Evolutionary conservation across 2,329 filamentous ascomycete genomes (phyloP).

Genomic region (Lithohypha guttulata): DNA sequence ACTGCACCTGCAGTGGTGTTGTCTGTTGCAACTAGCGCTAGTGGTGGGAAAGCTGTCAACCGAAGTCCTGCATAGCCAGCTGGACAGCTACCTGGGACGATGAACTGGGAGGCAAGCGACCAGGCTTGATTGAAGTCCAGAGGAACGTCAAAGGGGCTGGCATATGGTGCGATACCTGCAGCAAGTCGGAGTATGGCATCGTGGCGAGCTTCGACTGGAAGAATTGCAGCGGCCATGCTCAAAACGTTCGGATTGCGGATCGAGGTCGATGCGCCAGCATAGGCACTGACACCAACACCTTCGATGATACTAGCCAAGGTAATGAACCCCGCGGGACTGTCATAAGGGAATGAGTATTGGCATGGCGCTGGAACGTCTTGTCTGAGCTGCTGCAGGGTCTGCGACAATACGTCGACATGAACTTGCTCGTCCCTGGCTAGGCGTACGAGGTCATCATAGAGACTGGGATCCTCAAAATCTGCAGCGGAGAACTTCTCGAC

Average conservation of each 20-base stretch:
- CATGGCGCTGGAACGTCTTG: constrained; percentile 41
- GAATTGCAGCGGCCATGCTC: constrained; percentile 48
- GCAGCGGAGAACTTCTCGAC: constrained; percentile 44
- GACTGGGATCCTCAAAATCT: constrained; percentile 43
- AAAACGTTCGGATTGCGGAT: constrained; percentile 48
- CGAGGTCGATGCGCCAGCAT: constrained; percentile 49
- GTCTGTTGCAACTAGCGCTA: constrained; percentile 24
- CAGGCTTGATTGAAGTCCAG: constrained; percentile 48
- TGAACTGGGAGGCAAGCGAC: constrained; percentile 51
- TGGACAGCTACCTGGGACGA: constrained; percentile 41
- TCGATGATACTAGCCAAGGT: constrained; percentile 43
- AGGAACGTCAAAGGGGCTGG: constrained; percentile 49
- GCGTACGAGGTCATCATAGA: constrained; percentile 47
- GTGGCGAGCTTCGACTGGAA: constrained; percentile 54
- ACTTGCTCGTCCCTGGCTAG: constrained; percentile 45
- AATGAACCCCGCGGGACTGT: constrained; percentile 38
- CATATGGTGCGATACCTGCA: constrained; percentile 41
- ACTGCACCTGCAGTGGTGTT: neutral
- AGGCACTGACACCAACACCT: constrained; percentile 45
- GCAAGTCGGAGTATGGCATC: constrained; percentile 47
- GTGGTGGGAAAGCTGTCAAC: constrained; percentile 46
- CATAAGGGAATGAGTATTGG: constrained; percentile 43
- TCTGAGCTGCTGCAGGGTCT: constrained; percentile 28
- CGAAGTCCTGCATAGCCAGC: constrained; percentile 42
- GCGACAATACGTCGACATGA: constrained; percentile 46